A percentile compares a stretch with the other conserved stretches of the same genome.
Evolutionary conservation across 2,329 filamentous ascomycete genomes (phyloP).

Genomic region (Penicillium decumbens): DNA sequence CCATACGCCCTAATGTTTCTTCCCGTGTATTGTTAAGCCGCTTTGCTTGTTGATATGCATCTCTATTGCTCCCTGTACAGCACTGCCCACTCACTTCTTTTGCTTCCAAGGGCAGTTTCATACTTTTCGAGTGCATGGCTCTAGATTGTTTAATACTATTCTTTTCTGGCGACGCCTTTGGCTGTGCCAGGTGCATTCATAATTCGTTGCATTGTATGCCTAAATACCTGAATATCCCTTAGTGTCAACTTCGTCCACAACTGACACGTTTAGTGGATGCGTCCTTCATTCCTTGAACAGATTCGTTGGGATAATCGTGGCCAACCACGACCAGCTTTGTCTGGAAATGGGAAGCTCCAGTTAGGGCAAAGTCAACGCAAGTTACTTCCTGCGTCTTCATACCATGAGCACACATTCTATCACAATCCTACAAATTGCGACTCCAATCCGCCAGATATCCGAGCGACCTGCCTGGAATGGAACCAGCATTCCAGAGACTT

Average conservation of each 20-base stretch:
- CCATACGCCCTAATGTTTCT: slow-evolving; percentile 20
- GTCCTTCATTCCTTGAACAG: not conserved
- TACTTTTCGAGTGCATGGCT: slow-evolving; percentile 15
- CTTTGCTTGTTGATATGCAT: slow-evolving; percentile 23
- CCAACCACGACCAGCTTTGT: not conserved
- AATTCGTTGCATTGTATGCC: not conserved
- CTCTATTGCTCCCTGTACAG: slow-evolving; percentile 22
- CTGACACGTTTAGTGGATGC: not conserved
- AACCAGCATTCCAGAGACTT: slow-evolving; percentile 19
- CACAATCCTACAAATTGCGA: not conserved
- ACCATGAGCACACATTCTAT: slow-evolving; percentile 8
- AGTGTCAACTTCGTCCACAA: not conserved
- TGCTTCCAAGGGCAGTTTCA: slow-evolving; percentile 10
- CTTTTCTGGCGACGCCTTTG: slow-evolving; percentile 5
- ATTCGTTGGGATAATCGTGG: not conserved
- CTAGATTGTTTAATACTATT: slow-evolving; percentile 27
- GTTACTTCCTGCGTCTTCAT: not conserved
- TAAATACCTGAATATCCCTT: too few relatives aligned
- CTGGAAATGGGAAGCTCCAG: not conserved
- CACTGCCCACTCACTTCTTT: slow-evolving; percentile 9
- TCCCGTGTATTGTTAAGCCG: slow-evolving; percentile 20
- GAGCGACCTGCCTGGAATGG: slow-evolving; percentile 15
- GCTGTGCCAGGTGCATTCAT: slow-evolving; percentile 4
- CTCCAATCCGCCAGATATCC: slow-evolving; percentile 1
- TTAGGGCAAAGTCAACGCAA: not conserved